phyloP scores from a whole-genome alignment of 495 filamentous ascomycete genomes.

The Evernia prunastri region DNA sequence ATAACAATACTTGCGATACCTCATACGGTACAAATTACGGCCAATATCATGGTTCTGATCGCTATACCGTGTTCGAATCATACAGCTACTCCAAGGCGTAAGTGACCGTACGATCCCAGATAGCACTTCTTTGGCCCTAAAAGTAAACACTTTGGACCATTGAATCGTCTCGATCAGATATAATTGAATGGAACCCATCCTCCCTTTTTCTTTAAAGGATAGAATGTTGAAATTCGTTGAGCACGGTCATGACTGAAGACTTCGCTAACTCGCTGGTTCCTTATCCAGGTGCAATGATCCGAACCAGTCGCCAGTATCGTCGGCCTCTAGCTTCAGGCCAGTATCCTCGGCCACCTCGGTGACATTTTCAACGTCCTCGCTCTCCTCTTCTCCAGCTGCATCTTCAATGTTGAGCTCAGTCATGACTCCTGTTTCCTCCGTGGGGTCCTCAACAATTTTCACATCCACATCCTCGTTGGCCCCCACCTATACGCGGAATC shows the following conservation, averaged over 20 bases:
- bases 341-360: neutral
- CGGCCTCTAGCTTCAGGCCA: no score
- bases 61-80: slow-evolving; percentile 12
- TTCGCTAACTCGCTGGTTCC: neutral
- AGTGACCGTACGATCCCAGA: neutral
- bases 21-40: slow-evolving; percentile 24
- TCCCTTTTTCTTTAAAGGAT: neutral
- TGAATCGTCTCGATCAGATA: neutral
- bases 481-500: no score
- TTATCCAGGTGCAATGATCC: neutral
- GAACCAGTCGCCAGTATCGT: no score
- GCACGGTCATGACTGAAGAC: neutral
- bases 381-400: neutral
- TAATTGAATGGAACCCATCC: neutral
- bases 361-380: neutral
- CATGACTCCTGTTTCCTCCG: no score
- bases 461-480: neutral
- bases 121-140: no score
- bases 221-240: neutral
- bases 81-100: slow-evolving; percentile 14
- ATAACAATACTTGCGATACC: slow-evolving; percentile 22
- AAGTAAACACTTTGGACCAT: no score
- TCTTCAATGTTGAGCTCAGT: neutral
- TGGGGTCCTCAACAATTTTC: neutral
- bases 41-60: slow-evolving; percentile 16